Evolutionary conservation across 2,329 filamentous ascomycete species (phyloP), one percentile per base, ranked within the genome.

Genomic region (Diaporthe capsici): DNA sequence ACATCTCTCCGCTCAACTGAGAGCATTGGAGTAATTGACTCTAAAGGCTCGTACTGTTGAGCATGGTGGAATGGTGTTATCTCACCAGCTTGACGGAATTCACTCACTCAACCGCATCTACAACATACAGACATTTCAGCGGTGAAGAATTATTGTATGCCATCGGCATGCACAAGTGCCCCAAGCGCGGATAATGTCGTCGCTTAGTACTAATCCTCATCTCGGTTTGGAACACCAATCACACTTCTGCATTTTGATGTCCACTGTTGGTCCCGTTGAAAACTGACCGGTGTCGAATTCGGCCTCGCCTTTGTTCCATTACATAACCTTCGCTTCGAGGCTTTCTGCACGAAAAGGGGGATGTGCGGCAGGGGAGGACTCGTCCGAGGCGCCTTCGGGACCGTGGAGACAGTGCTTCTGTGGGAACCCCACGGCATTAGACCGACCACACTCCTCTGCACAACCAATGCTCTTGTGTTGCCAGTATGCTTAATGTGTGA

Each of bases 261-360:
- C 28, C 28, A 25, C 44, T 15, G 7, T 37, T 37, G 22, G 5
- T 0, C n/a, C 63, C 9, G 3, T 37, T 51, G 44, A n/a, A 13
- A 12, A 39, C 20, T 53, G 63, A 53, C 47, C 31, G 63, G 25
- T n/a, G 47, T 68, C 31, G 13, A 7, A 20, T 4, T 39, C 13
- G 34, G 44, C 13, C 31, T 25, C 31, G 44, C 63, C 17, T 22
- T 5, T 37, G 39, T 15, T 37, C 13, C 31, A 7, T 68, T 53
- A 22, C n/a, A 53, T 4, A 68, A 53, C 8, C 44, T 39, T 68
- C 22, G 7, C 31, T 12, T 39, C 25, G 22, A 25, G 31, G 28
- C 63, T n/a, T 25, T 13, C 31, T n/a, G 37, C 63, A 20, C 13
- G 13, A 55, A 68, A 68, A 68, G 63, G 63, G 63, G 47, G 44